These are phyloP conservation scores for Tilletia indica DNA, from an alignment of 1,284 basidiomycete genomes.

Conservation along the genomic window DNA sequence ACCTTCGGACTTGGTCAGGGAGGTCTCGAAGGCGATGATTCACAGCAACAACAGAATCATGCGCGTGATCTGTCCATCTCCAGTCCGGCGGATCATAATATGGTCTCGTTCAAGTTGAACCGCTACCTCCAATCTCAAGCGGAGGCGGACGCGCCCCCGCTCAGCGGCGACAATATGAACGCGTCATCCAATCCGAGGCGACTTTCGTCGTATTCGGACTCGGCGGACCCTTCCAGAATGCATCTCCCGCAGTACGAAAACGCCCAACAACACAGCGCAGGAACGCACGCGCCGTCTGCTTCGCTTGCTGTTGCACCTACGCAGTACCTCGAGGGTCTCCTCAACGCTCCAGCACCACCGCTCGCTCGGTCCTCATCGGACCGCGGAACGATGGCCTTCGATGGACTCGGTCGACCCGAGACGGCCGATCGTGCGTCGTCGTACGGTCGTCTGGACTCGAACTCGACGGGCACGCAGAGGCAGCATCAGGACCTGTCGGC, in stretches of 20 bases:
- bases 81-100: conserved; percentile 35
- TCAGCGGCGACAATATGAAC: neutral
- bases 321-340: neutral
- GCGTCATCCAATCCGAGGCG: conserved; percentile 20
- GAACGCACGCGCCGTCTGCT: neutral
- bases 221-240: neutral
- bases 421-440: neutral
- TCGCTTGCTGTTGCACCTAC: neutral
- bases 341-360: neutral
- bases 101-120: conserved; percentile 39
- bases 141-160: neutral
- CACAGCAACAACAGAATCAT: neutral
- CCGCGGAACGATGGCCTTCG: conserved; percentile 9
- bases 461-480: neutral
- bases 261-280: conserved; percentile 21
- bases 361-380: neutral
- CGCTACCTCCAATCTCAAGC: conserved; percentile 38
- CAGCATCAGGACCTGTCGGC: neutral
- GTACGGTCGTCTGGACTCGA: neutral
- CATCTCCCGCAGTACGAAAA: neutral
- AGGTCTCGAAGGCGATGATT: conserved; percentile 18
- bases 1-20: conserved; percentile 14
- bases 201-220: conserved; percentile 23
- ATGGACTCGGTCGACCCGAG: neutral
- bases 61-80: conserved; percentile 31